phyloP scores from a whole-genome alignment of 805 yeast species.

The Groenewaldozyma tartarivorans region DNA sequence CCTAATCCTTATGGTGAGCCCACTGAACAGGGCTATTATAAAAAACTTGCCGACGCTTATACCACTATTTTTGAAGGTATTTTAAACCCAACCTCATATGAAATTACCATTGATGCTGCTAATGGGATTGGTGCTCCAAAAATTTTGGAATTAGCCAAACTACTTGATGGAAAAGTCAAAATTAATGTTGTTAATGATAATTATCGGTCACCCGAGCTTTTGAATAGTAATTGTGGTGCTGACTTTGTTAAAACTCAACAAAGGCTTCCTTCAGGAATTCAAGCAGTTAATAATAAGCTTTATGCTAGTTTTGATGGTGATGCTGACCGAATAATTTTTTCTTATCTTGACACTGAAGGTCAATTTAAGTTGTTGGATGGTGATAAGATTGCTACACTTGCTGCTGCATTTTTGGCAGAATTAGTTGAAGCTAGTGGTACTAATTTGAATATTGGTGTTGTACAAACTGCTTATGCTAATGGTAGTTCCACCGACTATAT shows the following conservation, averaged over 20 bases:
- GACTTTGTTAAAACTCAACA: conserved; percentile 92
- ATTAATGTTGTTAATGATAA: conserved; percentile 41
- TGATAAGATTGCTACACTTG: conserved; percentile 81
- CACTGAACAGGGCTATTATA: conserved; percentile 59
- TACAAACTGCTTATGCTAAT: conserved; percentile 97
- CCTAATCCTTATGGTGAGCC: conserved; percentile 46
- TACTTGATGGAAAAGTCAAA: conserved; percentile 33
- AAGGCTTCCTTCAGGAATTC: conserved; percentile 54
- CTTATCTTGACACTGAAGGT: conserved; percentile 28
- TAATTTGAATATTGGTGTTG: conserved; percentile 55
- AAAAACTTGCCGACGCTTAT: conserved; percentile 49
- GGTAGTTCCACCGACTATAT: conserved; percentile 79
- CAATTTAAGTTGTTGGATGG: conserved; percentile 58
- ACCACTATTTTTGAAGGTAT: conserved; percentile 29
- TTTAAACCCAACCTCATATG: conserved; percentile 21
- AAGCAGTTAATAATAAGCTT: conserved; percentile 33
- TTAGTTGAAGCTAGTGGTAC: conserved; percentile 39
- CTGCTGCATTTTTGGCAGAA: conserved; percentile 54
- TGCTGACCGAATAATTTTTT: conserved; percentile 89
- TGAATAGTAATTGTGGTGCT: conserved; percentile 86
- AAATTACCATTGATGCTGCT: conserved; percentile 76
- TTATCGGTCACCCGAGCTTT: conserved; percentile 41
- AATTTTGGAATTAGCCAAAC: conserved; percentile 38
- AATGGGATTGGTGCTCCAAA: conserved; percentile 95
- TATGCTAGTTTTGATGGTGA: conserved; percentile 93